These are phyloP conservation scores for Neoscytalidium dimidiatum DNA, from an alignment of 2,329 filamentous ascomycete genomes.

Conservation along the genomic window DNA sequence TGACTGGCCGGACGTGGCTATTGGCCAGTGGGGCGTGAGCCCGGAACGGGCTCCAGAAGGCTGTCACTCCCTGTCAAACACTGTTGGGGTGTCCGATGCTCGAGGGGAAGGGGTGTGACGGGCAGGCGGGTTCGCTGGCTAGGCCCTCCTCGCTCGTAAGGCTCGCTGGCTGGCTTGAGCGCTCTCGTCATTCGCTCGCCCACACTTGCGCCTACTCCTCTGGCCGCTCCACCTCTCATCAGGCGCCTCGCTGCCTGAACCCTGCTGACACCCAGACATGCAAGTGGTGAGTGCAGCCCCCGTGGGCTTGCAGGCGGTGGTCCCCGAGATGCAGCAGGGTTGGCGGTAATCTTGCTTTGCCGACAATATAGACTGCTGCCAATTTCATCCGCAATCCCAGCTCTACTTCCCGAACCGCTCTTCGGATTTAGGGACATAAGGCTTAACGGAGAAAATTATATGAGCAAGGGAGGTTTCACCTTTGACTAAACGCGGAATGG, in stretches of 20 bases:
- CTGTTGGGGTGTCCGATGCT: slow-evolving; percentile 8
- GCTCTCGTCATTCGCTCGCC: not conserved
- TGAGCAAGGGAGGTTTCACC: not conserved
- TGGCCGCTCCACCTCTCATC: not conserved
- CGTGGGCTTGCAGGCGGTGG: not conserved
- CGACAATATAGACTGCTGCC: slow-evolving; percentile 2
- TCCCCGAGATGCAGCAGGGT: slow-evolving; percentile 10
- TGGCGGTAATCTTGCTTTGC: slow-evolving; percentile 13
- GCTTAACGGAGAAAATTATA: not conserved
- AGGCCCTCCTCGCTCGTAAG: not conserved
- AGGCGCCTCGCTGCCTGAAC: slow-evolving; percentile 1
- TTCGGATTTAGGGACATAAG: not conserved
- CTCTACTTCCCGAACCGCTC: not conserved
- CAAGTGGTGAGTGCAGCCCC: not conserved
- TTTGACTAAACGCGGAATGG: not conserved
- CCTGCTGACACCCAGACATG: not conserved
- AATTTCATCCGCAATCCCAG: not conserved
- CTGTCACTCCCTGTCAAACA: not conserved
- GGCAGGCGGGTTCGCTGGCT: not conserved
- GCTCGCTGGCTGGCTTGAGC: not conserved
- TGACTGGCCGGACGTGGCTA: not conserved
- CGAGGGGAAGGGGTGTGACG: not conserved
- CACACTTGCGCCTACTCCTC: not conserved
- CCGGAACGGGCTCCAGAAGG: slow-evolving; percentile 1
- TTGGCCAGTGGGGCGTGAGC: not conserved